Percentiles rank a stretch among this genome's conserved stretches.
Conservation (phyloP, 1,284 basidiomycete species). For the Apiotrichum akiyoshidainum region DNA sequence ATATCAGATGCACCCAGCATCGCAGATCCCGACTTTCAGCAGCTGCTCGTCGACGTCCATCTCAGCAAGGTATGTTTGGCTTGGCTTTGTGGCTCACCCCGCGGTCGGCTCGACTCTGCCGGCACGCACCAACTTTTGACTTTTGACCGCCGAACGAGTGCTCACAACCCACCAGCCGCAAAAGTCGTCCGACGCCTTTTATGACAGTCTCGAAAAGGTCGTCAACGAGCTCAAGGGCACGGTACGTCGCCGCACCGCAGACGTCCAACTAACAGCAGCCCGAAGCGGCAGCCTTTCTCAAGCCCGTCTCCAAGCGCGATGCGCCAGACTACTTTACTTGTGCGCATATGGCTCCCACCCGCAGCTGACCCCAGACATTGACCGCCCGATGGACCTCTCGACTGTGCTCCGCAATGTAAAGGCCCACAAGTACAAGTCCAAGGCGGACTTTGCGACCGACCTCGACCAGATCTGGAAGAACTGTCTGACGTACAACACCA, state of each 20-base stretch:
- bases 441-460: slow-evolving; percentile 88
- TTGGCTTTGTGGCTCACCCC: too few relatives aligned
- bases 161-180: slow-evolving; percentile 34
- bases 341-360: slow-evolving; percentile 40
- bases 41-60: slow-evolving; percentile 50
- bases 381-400: slow-evolving; percentile 88
- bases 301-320: slow-evolving; percentile 79
- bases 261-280: slow-evolving; percentile 52
- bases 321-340: slow-evolving; percentile 86
- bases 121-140: background rate
- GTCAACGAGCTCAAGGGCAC: slow-evolving; percentile 76
- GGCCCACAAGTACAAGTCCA: slow-evolving; percentile 83
- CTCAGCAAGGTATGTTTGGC: slow-evolving; percentile 49
- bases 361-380: slow-evolving; percentile 62
- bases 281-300: slow-evolving; percentile 82
- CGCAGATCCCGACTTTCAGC: slow-evolving; percentile 48
- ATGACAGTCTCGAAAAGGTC: slow-evolving; percentile 83
- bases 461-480: slow-evolving; percentile 96
- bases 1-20: slow-evolving; percentile 47
- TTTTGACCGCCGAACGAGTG: background rate
- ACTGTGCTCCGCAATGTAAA: slow-evolving; percentile 92
- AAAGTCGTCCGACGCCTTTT: slow-evolving; percentile 82
- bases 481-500: slow-evolving; percentile 86
- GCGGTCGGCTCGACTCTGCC: background rate
- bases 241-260: slow-evolving; percentile 53